Evolutionary conservation across 805 yeast genomes (phyloP).

Genomic region (Candida broadrunensis): DNA sequence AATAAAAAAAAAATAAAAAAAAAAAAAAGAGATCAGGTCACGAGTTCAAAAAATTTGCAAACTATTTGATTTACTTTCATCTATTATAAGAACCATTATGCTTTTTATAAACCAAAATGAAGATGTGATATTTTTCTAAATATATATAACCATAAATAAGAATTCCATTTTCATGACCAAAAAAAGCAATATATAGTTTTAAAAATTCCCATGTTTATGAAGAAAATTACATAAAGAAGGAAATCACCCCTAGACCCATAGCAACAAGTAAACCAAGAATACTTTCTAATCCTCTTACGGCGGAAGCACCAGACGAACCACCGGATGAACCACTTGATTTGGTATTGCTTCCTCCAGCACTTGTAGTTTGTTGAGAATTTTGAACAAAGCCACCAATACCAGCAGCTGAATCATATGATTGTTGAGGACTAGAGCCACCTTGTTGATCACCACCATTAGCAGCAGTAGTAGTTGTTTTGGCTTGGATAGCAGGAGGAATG

Average conservation of each 20-base stretch:
- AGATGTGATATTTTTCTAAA: no score
- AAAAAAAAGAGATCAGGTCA: not conserved
- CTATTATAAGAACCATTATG: no score
- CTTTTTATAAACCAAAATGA: no score
- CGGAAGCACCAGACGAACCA: constrained; percentile 8
- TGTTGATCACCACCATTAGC: not conserved
- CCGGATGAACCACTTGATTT: constrained; percentile 2
- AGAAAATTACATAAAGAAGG: constrained; percentile 8
- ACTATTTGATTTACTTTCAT: no score
- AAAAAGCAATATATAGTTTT: no score
- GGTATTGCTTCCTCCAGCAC: constrained; percentile 8
- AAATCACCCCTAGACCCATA: constrained; percentile 17
- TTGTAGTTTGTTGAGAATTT: constrained; percentile 15
- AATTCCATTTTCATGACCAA: no score
- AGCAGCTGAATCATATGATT: constrained; percentile 9
- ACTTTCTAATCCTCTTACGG: constrained; percentile 6
- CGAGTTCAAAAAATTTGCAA: no score
- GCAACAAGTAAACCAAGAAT: constrained; percentile 16
- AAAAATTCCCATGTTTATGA: no score
- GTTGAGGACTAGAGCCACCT: constrained; percentile 1
- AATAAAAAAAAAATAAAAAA: no score
- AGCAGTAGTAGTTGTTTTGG: constrained; percentile 8
- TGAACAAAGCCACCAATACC: constrained; percentile 41
- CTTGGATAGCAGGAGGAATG: constrained; percentile 11
- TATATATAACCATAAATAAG: no score